Evolutionary conservation across 1,284 basidiomycete genomes (phyloP).

Genomic region (Leucoagaricus sp.): DNA sequence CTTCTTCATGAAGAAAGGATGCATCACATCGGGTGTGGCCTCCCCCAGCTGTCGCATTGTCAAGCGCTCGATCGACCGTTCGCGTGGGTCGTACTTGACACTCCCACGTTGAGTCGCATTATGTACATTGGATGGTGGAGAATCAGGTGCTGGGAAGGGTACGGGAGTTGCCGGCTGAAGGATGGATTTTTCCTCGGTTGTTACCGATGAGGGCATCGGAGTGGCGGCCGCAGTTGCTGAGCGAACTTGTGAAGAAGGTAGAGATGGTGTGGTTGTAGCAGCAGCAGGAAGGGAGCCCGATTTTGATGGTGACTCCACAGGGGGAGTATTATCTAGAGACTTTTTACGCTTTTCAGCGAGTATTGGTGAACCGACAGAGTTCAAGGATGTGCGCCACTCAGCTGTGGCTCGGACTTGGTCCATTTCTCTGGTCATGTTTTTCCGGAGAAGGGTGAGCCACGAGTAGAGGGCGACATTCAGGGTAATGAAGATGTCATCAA

Average conservation of each 20-base stretch:
- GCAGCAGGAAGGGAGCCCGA: slow-evolving; percentile 27
- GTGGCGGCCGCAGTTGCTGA: slow-evolving; percentile 9
- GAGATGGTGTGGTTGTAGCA: slow-evolving; percentile 15
- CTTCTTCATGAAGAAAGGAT: slow-evolving; percentile 83
- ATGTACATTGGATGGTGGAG: background rate
- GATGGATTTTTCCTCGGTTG: background rate
- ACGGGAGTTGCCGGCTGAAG: background rate
- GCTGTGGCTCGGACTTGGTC: slow-evolving; percentile 63
- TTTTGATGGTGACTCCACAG: slow-evolving; percentile 14
- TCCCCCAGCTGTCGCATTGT: slow-evolving; percentile 85
- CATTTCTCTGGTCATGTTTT: slow-evolving; percentile 73
- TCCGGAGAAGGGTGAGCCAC: slow-evolving; percentile 75
- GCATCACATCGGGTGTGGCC: slow-evolving; percentile 86
- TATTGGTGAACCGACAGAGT: slow-evolving; percentile 29
- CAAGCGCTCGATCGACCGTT: slow-evolving; percentile 68
- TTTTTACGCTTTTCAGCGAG: slow-evolving; percentile 17
- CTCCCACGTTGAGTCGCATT: slow-evolving; percentile 17
- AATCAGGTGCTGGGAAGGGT: slow-evolving; percentile 20
- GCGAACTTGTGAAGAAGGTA: slow-evolving; percentile 8
- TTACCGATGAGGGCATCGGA: background rate
- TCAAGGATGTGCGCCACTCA: slow-evolving; percentile 47
- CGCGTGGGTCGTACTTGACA: slow-evolving; percentile 52
- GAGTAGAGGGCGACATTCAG: slow-evolving; percentile 79
- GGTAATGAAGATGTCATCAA: slow-evolving; percentile 79
- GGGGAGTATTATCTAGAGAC: background rate